A percentile compares a stretch with the other conserved stretches of the same genome.
Evolutionary conservation across 768 basidiomycete species (phyloP).

Genomic region (Mycena floridula): DNA sequence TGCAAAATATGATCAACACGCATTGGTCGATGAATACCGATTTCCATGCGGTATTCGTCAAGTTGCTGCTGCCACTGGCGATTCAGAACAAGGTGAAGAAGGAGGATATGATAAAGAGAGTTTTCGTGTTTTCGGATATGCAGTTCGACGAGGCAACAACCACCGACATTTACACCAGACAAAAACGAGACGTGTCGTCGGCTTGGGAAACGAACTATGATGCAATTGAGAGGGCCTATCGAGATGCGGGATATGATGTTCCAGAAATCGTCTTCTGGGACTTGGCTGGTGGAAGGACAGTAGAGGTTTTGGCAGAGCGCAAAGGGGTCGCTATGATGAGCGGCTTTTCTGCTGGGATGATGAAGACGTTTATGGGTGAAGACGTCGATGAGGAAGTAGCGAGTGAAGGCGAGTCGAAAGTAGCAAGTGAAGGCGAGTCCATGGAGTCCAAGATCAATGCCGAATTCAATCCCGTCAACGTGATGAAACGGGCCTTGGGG

Average conservation of each 20-base stretch:
- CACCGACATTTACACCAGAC: too few relatives aligned
- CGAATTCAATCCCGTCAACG: neutral
- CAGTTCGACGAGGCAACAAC: constrained; percentile 50
- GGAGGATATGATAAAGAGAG: constrained; percentile 70
- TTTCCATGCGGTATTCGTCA: constrained; percentile 52
- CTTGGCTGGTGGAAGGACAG: constrained; percentile 29
- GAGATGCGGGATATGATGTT: constrained; percentile 59
- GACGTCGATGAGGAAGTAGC: constrained; percentile 22
- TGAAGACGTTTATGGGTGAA: constrained; percentile 69
- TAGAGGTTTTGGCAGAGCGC: constrained; percentile 44
- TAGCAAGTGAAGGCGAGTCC: constrained; percentile 29
- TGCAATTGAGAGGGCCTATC: constrained; percentile 46
- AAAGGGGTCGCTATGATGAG: constrained; percentile 65
- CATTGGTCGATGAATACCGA: constrained; percentile 58
- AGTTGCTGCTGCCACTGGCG: constrained; percentile 59
- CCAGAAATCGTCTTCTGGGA: constrained; percentile 77
- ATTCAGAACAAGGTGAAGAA: constrained; percentile 46
- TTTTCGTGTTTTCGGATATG: constrained; percentile 79
- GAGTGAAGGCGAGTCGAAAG: too few relatives aligned
- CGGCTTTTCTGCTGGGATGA: constrained; percentile 61
- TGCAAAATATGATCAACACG: constrained; percentile 26
- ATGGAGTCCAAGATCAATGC: constrained; percentile 9
- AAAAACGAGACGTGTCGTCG: neutral
- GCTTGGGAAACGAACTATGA: constrained; percentile 63
- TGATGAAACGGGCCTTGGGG: neutral